These are phyloP conservation scores for Hamamelis virginiana DNA, from an alignment of 164 flowering plant species.

Conservation along the genomic window DNA sequence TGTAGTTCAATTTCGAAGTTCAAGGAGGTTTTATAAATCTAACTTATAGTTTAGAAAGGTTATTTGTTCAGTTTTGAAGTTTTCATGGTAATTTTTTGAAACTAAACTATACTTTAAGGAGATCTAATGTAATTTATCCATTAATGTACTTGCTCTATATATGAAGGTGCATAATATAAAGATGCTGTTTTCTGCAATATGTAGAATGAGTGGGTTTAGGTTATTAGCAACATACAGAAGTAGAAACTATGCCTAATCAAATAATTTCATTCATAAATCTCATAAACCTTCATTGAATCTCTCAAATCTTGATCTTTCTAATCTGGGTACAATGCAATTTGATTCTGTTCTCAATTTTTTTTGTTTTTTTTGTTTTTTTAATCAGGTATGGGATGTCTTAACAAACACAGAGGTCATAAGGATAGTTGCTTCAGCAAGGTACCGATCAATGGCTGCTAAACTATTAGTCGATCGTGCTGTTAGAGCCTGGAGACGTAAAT, in stretches of 20 bases:
- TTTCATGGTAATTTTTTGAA: too few relatives aligned
- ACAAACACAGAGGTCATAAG: slow-evolving; percentile 63
- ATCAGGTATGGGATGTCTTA: slow-evolving; percentile 87
- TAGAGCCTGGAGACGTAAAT: slow-evolving; percentile 60
- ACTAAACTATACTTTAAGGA: too few relatives aligned
- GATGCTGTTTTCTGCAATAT: not conserved
- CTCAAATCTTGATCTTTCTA: not conserved
- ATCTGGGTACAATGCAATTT: not conserved
- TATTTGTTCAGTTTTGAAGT: too few relatives aligned
- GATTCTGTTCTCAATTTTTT: not conserved
- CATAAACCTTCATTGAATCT: not conserved
- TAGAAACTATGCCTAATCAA: too few relatives aligned
- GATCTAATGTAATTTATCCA: too few relatives aligned
- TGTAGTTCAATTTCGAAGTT: too few relatives aligned
- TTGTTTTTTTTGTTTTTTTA: too few relatives aligned
- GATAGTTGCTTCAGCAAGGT: slow-evolving; percentile 62
- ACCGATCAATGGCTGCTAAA: slow-evolving; percentile 57
- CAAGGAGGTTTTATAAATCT: too few relatives aligned
- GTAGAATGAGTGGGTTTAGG: too few relatives aligned
- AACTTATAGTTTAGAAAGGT: too few relatives aligned
- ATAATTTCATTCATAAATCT: not conserved
- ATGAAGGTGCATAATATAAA: not conserved
- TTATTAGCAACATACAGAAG: slow-evolving; percentile 8
- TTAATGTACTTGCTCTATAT: too few relatives aligned
- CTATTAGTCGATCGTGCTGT: slow-evolving; percentile 53